phyloP scores from a whole-genome alignment of 371 early-diverging fungal genomes.

The Mucor mucedo region DNA sequence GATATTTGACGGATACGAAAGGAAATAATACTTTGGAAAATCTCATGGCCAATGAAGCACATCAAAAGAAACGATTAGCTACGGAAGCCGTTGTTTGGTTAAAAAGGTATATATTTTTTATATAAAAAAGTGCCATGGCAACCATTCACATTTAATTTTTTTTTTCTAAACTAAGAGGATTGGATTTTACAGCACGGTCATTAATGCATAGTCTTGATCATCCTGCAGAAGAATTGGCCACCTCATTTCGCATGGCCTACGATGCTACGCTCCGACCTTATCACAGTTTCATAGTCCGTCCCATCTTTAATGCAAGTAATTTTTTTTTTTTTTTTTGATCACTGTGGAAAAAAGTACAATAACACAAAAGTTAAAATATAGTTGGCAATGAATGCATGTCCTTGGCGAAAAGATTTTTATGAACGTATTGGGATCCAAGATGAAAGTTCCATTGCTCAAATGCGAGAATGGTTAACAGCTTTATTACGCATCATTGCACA shows the following conservation, averaged over 20 bases:
- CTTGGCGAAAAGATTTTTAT: conserved; percentile 89
- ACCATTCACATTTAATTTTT: background rate
- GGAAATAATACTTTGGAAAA: conserved; percentile 82
- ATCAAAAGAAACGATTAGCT: conserved; percentile 78
- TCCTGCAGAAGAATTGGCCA: conserved; percentile 77
- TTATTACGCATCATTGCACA: conserved; percentile 66
- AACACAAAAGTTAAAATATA: conserved; percentile 24
- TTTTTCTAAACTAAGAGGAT: conserved; percentile 59
- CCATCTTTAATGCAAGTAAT: conserved; percentile 75
- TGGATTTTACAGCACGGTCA: conserved; percentile 87
- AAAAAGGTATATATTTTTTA: conserved; percentile 67
- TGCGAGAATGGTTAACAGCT: conserved; percentile 75
- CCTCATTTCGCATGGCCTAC: conserved; percentile 87
- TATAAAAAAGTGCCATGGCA: background rate
- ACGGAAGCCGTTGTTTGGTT: conserved; percentile 95
- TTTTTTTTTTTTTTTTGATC: background rate
- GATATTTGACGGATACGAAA: conserved; percentile 65
- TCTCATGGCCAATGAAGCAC: conserved; percentile 76
- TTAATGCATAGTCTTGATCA: conserved; percentile 74
- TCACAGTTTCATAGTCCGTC: conserved; percentile 86
- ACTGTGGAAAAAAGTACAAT: background rate
- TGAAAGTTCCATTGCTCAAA: conserved; percentile 54
- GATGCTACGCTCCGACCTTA: conserved; percentile 73
- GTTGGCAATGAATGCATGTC: conserved; percentile 95
- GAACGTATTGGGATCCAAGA: conserved; percentile 75